These are phyloP conservation scores for Botrytis medusae DNA, from an alignment of 2,329 filamentous ascomycete genomes.

Conservation along the genomic window DNA sequence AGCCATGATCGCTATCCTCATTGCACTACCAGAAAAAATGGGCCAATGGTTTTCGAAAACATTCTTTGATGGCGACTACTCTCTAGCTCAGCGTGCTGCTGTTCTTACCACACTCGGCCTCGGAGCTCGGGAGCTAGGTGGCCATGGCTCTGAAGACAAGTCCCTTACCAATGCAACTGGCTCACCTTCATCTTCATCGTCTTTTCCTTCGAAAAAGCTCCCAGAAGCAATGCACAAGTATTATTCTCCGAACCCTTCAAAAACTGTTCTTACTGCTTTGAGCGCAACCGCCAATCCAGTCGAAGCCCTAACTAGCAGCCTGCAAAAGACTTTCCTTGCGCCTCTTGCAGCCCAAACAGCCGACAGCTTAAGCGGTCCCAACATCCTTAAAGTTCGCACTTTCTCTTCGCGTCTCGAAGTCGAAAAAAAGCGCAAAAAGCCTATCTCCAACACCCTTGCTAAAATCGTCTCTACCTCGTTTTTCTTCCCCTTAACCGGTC, in stretches of 20 bases:
- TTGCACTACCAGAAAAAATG: conserved; percentile 74
- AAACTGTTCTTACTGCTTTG: neutral
- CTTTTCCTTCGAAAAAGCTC: conserved; percentile 80
- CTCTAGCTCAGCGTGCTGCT: conserved; percentile 76
- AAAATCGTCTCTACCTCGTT: conserved; percentile 72
- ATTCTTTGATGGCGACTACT: conserved; percentile 92
- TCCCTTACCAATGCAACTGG: conserved; percentile 37
- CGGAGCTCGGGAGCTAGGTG: conserved; percentile 79
- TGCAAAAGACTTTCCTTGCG: conserved; percentile 72
- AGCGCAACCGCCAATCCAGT: conserved; percentile 44
- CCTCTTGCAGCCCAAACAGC: conserved; percentile 81
- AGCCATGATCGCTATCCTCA: conserved; percentile 76
- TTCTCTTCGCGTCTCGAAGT: conserved; percentile 77
- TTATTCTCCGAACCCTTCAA: conserved; percentile 50
- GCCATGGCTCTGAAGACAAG: conserved; percentile 54
- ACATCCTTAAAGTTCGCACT: conserved; percentile 82
- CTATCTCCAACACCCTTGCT: conserved; percentile 75
- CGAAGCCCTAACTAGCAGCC: conserved; percentile 63
- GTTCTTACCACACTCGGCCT: conserved; percentile 82
- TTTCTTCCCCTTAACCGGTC: conserved; percentile 82
- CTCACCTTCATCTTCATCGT: conserved; percentile 35
- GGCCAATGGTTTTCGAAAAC: conserved; percentile 80
- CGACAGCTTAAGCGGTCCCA: conserved; percentile 75
- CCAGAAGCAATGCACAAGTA: conserved; percentile 71
- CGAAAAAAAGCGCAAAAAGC: conserved; percentile 54